Base-by-base conservation (phyloP, 345 rosid species). In the Gossypium bickii region DNA sequence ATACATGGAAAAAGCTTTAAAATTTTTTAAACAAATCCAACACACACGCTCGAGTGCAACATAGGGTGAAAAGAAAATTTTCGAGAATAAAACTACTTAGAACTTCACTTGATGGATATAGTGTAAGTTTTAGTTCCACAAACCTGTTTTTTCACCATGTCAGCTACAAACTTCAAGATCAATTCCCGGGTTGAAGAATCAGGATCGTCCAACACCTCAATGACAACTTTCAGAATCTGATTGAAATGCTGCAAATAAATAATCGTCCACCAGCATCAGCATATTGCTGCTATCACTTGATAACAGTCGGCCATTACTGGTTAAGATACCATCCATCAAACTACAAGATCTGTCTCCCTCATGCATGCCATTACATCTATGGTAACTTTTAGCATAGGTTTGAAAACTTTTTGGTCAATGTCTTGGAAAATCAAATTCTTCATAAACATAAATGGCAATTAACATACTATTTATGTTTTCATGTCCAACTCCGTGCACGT, bases 91-190 rank as follows among this genome's bases (percentile, higher is more conserved):
- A n/a, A 71, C 38, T 22, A 22, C 8, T 47, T 3, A 47, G 53
- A 47, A 22, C 38, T 67, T 47, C 56, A 67, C 22, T 67, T 20
- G 65, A 5, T 38, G n/a, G 15, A 38, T 20, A 71, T 9, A 57
- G 17, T 34, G 29, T 56, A 20, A 22, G 13, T 41, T 66, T 62
- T 62, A 47, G 58, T 55, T 56, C 67, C 66, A 55, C 67, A 58
- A 15, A 88, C 91, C 87, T 83, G 91, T 24, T 80, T 84, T 73
- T 81, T 83, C 44, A 82, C 80, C 84, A 86, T 86, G 73, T 83
- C 85, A 64, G 73, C 48, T 47, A 84, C 75, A 79, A 83, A 73
- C 25, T 75, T 80, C 55, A 88, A 80, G 68, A 84, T 76, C 15
- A 80, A 78, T 70, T 84, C 89, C 51, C 81, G 81, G 49, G 77